Evolutionary conservation across 176 grass and related monocot species (phyloP).

Genomic region (Carex myosuroides): DNA sequence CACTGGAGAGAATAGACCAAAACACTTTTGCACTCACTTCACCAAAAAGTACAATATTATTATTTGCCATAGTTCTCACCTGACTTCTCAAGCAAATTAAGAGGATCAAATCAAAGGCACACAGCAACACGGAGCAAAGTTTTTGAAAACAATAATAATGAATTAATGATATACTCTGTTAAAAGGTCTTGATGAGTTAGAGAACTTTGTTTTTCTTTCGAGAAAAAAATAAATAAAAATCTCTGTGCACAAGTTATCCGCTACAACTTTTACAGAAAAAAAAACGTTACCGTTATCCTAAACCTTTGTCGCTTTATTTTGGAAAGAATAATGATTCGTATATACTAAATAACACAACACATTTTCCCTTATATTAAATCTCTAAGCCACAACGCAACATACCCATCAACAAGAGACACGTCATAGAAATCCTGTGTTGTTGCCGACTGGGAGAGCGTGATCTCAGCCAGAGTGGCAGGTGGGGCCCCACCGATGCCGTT

Average conservation of each 20-base stretch:
- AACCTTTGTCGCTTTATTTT: not conserved
- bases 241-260: not conserved
- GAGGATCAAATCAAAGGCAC: not conserved
- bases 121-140: not conserved
- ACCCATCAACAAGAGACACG: slow-evolving; percentile 84
- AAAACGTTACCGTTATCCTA: not conserved
- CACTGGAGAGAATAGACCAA: not conserved
- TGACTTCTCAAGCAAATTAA: not conserved
- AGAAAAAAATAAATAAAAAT: not conserved
- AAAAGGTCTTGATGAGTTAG: not conserved
- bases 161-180: not conserved
- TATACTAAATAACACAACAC: not conserved
- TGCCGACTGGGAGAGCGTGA: slow-evolving; percentile 44
- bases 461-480: slow-evolving; percentile 67
- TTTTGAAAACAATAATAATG: not conserved
- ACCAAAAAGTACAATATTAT: not conserved
- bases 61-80: not conserved
- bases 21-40: not conserved
- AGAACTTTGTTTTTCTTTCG: not conserved
- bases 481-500: slow-evolving; percentile 58
- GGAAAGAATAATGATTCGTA: no score
- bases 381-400: slow-evolving; percentile 12
- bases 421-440: slow-evolving; percentile 74
- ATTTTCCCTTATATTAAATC: no score
- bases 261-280: not conserved